These are phyloP conservation scores for Gossypium lobatum DNA, from an alignment of 441 rosid species.

Conservation along the genomic window DNA sequence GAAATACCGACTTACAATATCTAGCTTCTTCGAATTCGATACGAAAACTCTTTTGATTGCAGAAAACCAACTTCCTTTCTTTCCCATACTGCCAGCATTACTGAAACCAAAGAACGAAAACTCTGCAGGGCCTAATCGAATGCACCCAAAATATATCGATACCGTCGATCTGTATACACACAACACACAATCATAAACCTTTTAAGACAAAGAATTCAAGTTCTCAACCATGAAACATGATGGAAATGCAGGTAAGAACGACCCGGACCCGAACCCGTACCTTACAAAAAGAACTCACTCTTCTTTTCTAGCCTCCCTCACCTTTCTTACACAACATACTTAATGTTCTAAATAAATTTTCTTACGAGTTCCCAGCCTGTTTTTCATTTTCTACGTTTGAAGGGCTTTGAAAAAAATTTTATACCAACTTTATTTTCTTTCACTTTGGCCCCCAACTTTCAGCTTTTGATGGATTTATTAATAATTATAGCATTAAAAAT, in stretches of 20 bases:
- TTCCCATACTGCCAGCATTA: constrained; percentile 80
- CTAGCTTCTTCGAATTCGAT: constrained; percentile 59
- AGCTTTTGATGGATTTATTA: constrained; percentile 39
- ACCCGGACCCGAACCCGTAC: constrained; percentile 16
- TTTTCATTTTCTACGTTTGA: constrained; percentile 16
- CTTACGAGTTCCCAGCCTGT: neutral
- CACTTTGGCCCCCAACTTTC: constrained; percentile 22
- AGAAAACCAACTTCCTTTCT: constrained; percentile 90
- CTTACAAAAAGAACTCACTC: constrained; percentile 15
- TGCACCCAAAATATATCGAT: neutral
- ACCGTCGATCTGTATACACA: neutral
- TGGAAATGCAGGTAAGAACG: neutral
- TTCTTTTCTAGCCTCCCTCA: constrained; percentile 30
- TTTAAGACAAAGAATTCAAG: neutral
- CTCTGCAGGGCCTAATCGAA: constrained; percentile 12
- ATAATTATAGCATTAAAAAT: constrained; percentile 15
- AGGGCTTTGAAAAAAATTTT: neutral
- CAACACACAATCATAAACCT: neutral
- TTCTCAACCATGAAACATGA: neutral
- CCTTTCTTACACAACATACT: constrained; percentile 23
- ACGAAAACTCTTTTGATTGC: constrained; percentile 78
- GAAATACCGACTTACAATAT: constrained; percentile 17
- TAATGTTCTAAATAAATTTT: constrained; percentile 5
- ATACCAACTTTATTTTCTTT: constrained; percentile 19
- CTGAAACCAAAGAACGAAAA: constrained; percentile 17